A percentile compares a stretch with the other conserved stretches of the same genome.
phyloP scores from a whole-genome alignment of 495 filamentous ascomycete genomes.

The Penicillium fimorum region DNA sequence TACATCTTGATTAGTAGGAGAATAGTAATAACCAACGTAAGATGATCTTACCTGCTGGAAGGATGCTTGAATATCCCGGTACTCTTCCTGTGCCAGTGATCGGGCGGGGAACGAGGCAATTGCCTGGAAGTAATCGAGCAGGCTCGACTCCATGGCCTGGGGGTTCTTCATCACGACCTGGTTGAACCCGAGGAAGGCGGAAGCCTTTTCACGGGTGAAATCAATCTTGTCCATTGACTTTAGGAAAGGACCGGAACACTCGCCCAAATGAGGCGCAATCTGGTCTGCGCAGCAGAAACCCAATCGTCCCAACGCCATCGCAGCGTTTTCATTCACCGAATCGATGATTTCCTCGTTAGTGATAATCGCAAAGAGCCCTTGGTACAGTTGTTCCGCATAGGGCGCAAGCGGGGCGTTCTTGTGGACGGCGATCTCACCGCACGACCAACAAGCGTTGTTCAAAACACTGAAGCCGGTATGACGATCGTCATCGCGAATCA shows the following conservation, averaged over 20 bases:
- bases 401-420: slow-evolving; percentile 77
- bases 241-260: slow-evolving; percentile 79
- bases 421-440: slow-evolving; percentile 88
- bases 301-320: slow-evolving; percentile 86
- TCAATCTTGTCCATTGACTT: slow-evolving; percentile 78
- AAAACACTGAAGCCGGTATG: slow-evolving; percentile 82
- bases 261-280: slow-evolving; percentile 76
- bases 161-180: slow-evolving; percentile 83
- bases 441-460: slow-evolving; percentile 98
- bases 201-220: slow-evolving; percentile 90
- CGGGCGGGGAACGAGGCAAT: slow-evolving; percentile 72
- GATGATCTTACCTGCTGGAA: slow-evolving; percentile 49
- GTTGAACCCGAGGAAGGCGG: slow-evolving; percentile 87
- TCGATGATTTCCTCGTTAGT: slow-evolving; percentile 80
- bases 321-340: slow-evolving; percentile 91
- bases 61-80: slow-evolving; percentile 50
- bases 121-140: slow-evolving; percentile 80
- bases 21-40: too few relatives aligned
- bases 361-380: slow-evolving; percentile 73
- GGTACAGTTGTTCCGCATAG: slow-evolving; percentile 73
- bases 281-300: slow-evolving; percentile 76
- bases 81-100: slow-evolving; percentile 49
- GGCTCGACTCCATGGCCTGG: slow-evolving; percentile 81
- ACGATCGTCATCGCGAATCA: slow-evolving; percentile 68
- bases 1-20: slow-evolving; percentile 8